A percentile compares a stretch with the other conserved stretches of the same genome.
These are phyloP conservation scores for Pleurotus tuber-regium DNA, from an alignment of 768 basidiomycete species.

Conservation along the genomic window DNA sequence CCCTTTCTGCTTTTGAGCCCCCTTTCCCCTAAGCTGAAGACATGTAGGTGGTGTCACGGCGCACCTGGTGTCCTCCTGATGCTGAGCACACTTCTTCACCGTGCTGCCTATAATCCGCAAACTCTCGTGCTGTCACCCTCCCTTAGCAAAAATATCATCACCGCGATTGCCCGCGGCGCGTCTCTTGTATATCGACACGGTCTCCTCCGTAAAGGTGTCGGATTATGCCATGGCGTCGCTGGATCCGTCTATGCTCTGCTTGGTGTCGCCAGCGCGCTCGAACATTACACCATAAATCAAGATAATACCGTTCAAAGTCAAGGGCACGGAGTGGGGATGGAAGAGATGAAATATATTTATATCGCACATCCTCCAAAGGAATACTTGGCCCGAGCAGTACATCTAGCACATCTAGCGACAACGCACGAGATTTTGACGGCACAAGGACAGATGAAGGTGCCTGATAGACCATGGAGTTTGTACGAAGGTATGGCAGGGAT, in stretches of 20 bases:
- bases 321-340: not conserved
- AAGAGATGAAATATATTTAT: too few relatives aligned
- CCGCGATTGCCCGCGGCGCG: constrained; percentile 37
- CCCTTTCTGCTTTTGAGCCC: not conserved
- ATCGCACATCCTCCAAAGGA: constrained; percentile 11
- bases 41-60: constrained; percentile 56
- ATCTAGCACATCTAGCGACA: constrained; percentile 46
- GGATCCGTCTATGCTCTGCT: constrained; percentile 55
- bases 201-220: constrained; percentile 54
- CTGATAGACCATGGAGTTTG: constrained; percentile 54
- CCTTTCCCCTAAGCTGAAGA: not conserved
- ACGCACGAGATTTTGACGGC: constrained; percentile 28
- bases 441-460: constrained; percentile 39
- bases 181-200: constrained; percentile 45
- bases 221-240: constrained; percentile 56
- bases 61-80: constrained; percentile 50
- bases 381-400: constrained; percentile 32
- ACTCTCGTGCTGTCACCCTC: constrained; percentile 19
- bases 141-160: constrained; percentile 25
- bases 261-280: constrained; percentile 43
- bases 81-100: constrained; percentile 40
- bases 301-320: not conserved
- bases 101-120: constrained; percentile 19
- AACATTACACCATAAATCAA: constrained; percentile 16
- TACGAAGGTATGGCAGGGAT: constrained; percentile 59